phyloP scores from a whole-genome alignment of 2,329 filamentous ascomycete genomes.

The Fusarium graminum region DNA sequence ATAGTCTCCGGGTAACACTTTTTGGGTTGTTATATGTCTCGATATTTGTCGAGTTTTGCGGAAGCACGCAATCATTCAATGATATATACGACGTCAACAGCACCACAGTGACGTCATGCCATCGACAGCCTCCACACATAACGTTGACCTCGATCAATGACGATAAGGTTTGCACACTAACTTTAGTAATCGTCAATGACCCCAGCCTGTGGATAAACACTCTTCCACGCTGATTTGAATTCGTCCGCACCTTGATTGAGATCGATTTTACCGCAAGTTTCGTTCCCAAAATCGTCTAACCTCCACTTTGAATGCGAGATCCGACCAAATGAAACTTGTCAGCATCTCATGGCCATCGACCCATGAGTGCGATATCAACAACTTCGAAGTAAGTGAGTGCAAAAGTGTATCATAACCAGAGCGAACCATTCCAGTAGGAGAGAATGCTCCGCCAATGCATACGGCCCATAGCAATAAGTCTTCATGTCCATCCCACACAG shows the following conservation, averaged over 20 bases:
- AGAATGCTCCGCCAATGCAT: conserved; percentile 6
- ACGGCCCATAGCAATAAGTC: conserved; percentile 13
- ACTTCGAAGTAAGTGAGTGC: not conserved
- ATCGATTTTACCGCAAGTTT: not conserved
- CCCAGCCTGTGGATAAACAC: not conserved
- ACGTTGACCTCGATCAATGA: not conserved
- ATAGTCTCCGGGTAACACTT: no score
- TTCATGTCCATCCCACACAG: fast-evolving
- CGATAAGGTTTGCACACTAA: not conserved
- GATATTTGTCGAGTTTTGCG: not conserved
- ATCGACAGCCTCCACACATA: not conserved
- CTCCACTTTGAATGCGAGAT: not conserved
- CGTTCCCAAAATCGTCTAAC: not conserved
- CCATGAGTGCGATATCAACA: fast-evolving
- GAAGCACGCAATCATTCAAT: not conserved
- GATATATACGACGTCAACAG: conserved; percentile 20
- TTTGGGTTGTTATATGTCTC: not conserved
- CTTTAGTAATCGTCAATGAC: fast-evolving
- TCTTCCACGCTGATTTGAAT: not conserved
- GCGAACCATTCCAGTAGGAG: not conserved
- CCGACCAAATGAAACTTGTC: conserved; percentile 13
- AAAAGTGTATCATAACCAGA: conserved; percentile 1
- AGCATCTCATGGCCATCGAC: not conserved
- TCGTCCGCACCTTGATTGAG: no score
- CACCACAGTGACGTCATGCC: conserved; percentile 15